phyloP scores from a whole-genome alignment of 176 grass and related monocot species.

The Carex littledalei region DNA sequence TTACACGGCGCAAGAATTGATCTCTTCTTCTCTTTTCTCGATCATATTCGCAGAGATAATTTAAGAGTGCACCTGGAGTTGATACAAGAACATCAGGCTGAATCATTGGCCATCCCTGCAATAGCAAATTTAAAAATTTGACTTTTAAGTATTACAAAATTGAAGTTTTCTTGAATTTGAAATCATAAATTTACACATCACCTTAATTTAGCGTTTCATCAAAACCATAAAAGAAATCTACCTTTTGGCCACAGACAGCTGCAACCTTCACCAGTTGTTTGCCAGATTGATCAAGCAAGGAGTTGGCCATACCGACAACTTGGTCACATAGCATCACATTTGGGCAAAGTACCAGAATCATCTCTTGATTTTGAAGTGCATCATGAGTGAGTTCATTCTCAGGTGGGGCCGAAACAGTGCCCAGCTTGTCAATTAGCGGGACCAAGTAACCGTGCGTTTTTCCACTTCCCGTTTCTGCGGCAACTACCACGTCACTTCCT shows the following conservation, averaged over 20 bases:
- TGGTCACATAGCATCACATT: slow-evolving; percentile 97
- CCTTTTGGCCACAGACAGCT: slow-evolving; percentile 84
- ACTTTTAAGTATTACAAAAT: background rate
- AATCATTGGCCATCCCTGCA: slow-evolving; percentile 75
- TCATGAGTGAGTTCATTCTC: slow-evolving; percentile 24
- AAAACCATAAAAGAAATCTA: slow-evolving; percentile 9
- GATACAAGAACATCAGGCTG: slow-evolving; percentile 79
- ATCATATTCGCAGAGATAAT: slow-evolving; percentile 87
- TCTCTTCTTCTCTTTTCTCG: slow-evolving; percentile 66
- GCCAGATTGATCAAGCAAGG: slow-evolving; percentile 57
- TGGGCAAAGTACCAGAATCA: slow-evolving; percentile 63
- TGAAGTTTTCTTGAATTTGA: background rate
- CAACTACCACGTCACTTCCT: slow-evolving; percentile 67
- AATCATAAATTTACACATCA: slow-evolving; percentile 2
- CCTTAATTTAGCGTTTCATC: background rate
- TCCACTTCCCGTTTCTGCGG: slow-evolving; percentile 87
- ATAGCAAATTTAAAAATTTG: slow-evolving; percentile 19
- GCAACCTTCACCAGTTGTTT: slow-evolving; percentile 57
- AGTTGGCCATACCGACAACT: slow-evolving; percentile 78
- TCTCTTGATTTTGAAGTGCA: slow-evolving; percentile 11
- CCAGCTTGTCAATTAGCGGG: slow-evolving; percentile 75
- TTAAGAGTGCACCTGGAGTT: slow-evolving; percentile 90
- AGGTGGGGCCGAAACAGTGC: slow-evolving; percentile 28
- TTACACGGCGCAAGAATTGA: slow-evolving; percentile 55
- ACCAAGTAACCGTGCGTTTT: slow-evolving; percentile 96